A percentile compares a stretch with the other conserved stretches of the same genome.
These are phyloP conservation scores for Pythium coloratum DNA, from an alignment of 352 stramenopile species.

Conservation along the genomic window DNA sequence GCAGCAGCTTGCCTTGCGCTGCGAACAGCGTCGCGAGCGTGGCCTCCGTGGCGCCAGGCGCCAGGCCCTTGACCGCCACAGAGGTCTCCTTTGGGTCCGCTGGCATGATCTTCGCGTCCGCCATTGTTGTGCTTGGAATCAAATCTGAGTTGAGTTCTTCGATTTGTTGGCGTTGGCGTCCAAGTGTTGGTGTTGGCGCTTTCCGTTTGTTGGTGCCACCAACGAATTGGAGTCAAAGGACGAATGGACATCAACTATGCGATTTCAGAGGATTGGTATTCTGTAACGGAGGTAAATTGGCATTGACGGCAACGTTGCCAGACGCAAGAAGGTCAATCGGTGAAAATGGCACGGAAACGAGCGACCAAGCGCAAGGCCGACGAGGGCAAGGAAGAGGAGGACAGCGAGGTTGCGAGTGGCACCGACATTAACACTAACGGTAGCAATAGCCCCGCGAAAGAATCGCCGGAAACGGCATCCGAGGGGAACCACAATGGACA, in stretches of 20 bases:
- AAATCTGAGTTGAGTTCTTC: background rate
- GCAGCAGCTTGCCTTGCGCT: constrained; percentile 55
- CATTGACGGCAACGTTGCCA: background rate
- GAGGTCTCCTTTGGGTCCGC: constrained; percentile 32
- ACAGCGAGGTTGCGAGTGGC: background rate
- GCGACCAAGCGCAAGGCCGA: constrained; percentile 9
- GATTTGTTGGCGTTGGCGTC: constrained; percentile 9
- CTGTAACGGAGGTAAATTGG: constrained; percentile 8
- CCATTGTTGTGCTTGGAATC: constrained; percentile 1
- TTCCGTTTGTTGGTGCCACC: constrained; percentile 13
- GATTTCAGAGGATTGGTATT: constrained; percentile 16
- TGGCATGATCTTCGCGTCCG: constrained; percentile 13
- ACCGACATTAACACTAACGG: background rate
- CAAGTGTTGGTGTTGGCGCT: background rate
- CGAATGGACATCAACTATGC: constrained; percentile 27
- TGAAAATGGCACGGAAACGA: background rate
- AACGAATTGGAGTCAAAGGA: constrained; percentile 11
- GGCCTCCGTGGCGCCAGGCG: constrained; percentile 32
- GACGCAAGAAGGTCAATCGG: background rate
- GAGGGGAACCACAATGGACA: background rate
- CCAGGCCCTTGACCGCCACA: constrained; percentile 56
- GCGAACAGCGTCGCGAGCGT: constrained; percentile 61
- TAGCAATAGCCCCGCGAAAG: background rate
- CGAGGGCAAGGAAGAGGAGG: background rate
- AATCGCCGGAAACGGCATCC: background rate